A percentile compares a stretch with the other conserved stretches of the same genome.
Conservation (phyloP, 257 asterid species). For the Lantana camara region DNA sequence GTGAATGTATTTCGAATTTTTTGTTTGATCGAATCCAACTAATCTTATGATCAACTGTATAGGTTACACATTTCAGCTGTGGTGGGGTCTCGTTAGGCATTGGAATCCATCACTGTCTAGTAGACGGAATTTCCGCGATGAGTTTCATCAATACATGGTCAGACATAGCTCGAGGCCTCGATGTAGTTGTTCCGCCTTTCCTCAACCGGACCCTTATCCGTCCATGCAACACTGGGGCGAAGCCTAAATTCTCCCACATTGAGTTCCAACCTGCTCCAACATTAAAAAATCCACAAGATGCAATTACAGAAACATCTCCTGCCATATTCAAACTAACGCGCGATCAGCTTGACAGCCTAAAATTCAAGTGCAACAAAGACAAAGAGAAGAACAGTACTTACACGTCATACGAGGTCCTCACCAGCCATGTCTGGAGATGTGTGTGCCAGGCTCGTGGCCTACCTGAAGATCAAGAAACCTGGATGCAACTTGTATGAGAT, state of each 20-base stretch:
- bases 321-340: not conserved
- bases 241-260: no score
- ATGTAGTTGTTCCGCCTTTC: constrained; percentile 51
- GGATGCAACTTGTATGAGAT: not conserved
- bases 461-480: not conserved
- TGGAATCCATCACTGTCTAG: constrained; percentile 63
- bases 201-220: no score
- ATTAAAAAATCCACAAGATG: not conserved
- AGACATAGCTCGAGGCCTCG: constrained; percentile 67
- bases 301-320: not conserved
- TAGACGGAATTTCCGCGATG: constrained; percentile 70
- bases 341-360: no score
- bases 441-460: not conserved
- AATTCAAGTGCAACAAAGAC: not conserved
- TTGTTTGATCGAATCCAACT: no score
- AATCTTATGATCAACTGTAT: no score
- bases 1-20: no score
- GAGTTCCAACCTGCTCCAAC: not conserved
- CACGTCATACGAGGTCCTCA: not conserved
- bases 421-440: not conserved
- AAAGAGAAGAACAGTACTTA: not conserved
- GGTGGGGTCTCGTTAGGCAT: constrained; percentile 79
- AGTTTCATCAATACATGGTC: constrained; percentile 79
- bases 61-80: constrained; percentile 71
- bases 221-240: not conserved